These are phyloP conservation scores for Sanghuangporus weigelae DNA, from an alignment of 1,284 basidiomycete genomes.

Conservation along the genomic window DNA sequence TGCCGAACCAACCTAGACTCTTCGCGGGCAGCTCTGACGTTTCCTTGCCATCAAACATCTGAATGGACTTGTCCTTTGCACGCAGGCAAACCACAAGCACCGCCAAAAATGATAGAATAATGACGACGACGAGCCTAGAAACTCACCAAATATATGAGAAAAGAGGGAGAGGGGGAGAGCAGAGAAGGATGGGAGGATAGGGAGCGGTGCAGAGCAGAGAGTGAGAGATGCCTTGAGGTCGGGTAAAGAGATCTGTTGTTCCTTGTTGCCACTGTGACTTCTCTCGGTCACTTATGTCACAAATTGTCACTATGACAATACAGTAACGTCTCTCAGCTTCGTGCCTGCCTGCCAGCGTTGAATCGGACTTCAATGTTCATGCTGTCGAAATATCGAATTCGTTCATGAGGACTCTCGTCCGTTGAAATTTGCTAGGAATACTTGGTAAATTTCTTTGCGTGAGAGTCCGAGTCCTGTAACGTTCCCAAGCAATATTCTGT, in stretches of 20 bases:
- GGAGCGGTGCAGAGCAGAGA: background rate
- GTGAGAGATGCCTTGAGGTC: slow-evolving; percentile 11
- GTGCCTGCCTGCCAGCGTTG: background rate
- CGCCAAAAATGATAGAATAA: background rate
- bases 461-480: too few species aligned
- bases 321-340: background rate
- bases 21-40: background rate
- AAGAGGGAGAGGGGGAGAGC: background rate
- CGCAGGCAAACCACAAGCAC: background rate
- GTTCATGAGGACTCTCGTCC: too few species aligned
- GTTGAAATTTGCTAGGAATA: too few species aligned
- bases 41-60: slow-evolving; percentile 2
- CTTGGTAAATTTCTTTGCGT: too few species aligned
- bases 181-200: background rate
- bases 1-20: background rate
- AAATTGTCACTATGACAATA: background rate
- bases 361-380: background rate
- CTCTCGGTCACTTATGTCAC: background rate
- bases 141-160: slow-evolving; percentile 4
- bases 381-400: too few species aligned
- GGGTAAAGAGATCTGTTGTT: slow-evolving; percentile 6
- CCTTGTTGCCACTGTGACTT: slow-evolving; percentile 5
- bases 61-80: background rate
- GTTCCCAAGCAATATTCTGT: too few species aligned
- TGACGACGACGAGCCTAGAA: background rate